Conservation (phyloP, 768 basidiomycete genomes). For the Auricularia auricula-judae region DNA sequence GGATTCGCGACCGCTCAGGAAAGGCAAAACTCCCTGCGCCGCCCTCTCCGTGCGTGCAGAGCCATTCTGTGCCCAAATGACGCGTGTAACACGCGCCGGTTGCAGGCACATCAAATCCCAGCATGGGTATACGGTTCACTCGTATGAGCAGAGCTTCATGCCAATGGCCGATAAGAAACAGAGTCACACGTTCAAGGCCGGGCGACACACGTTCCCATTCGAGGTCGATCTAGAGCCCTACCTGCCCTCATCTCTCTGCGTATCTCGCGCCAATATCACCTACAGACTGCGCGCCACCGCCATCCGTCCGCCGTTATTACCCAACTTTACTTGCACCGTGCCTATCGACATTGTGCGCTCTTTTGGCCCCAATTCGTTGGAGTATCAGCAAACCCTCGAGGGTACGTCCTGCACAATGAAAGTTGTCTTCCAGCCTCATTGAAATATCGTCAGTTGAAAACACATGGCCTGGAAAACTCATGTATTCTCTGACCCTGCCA, state of each 20-base stretch:
- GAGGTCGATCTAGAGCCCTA: constrained; percentile 75
- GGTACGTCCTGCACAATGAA: neutral
- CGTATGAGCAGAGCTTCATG: constrained; percentile 81
- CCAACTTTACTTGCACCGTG: constrained; percentile 50
- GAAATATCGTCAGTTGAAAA: constrained; percentile 51
- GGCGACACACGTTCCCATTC: constrained; percentile 88
- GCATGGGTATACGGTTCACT: constrained; percentile 45
- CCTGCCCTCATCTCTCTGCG: constrained; percentile 62
- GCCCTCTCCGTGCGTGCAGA: neutral
- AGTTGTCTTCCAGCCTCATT: neutral
- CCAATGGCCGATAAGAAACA: constrained; percentile 72
- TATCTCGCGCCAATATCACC: constrained; percentile 31
- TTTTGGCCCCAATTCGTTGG: constrained; percentile 72
- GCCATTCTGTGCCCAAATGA: neutral
- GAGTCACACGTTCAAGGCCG: constrained; percentile 89
- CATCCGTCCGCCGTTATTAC: constrained; percentile 59
- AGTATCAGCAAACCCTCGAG: constrained; percentile 93
- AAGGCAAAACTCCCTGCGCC: neutral
- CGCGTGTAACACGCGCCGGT: neutral
- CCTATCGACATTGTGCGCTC: constrained; percentile 63
- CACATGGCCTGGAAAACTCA: constrained; percentile 94
- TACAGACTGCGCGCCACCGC: constrained; percentile 87
- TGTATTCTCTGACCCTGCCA: constrained; percentile 89
- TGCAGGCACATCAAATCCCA: neutral
- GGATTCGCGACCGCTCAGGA: neutral